Evolutionary conservation across 108 stramenopile genomes (phyloP), one percentile per base, ranked within the genome.

Genomic region (Skeletonema grethae): DNA sequence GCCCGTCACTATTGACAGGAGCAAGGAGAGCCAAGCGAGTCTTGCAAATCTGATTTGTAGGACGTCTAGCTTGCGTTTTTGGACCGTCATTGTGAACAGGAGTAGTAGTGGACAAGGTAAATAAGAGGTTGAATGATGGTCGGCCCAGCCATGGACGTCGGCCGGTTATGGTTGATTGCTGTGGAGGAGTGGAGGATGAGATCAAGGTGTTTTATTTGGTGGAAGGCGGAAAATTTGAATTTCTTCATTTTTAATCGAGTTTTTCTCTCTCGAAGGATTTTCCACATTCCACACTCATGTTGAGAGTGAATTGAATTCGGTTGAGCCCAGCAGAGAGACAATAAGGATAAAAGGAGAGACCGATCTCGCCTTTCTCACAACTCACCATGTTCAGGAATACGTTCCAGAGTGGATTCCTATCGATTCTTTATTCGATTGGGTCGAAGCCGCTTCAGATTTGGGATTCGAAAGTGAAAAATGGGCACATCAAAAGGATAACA

Each of bases 401-500:
- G 25, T 97, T 88, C 70, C 96, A 97, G 77, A 87, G 87, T 55
- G 96, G 96, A n/a, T 97, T 97, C 69, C 86, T 97, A 28, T 91
- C 90, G 13, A 95, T 97, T 65, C 79, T 97, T 16, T 97, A 95
- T 80, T 90, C 88, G 35, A 97, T 97, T 57, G 95, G 95, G 76
- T 90, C 90, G 57, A 95, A 95, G 67, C 95, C 96, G 12, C 78
- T 95, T 59, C 90, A 92, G 79, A 97, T 95, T 64, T 95, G 94
- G 94, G 93, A 95, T 66, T 87, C 86, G 45, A 90, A 86, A 48
- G 88, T 91, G 25, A 82, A 88, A 31, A 97, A 97, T 81, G 96
- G 96, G 5, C 94, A 97, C 88, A 95, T 97, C 67, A 97, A 97
- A 81, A 82, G 96, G 41, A 94, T 97, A 61, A 97, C 94, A 18